These are phyloP conservation scores for Lentithecium fluviatile DNA, from an alignment of 495 filamentous ascomycete genomes.

Conservation along the genomic window DNA sequence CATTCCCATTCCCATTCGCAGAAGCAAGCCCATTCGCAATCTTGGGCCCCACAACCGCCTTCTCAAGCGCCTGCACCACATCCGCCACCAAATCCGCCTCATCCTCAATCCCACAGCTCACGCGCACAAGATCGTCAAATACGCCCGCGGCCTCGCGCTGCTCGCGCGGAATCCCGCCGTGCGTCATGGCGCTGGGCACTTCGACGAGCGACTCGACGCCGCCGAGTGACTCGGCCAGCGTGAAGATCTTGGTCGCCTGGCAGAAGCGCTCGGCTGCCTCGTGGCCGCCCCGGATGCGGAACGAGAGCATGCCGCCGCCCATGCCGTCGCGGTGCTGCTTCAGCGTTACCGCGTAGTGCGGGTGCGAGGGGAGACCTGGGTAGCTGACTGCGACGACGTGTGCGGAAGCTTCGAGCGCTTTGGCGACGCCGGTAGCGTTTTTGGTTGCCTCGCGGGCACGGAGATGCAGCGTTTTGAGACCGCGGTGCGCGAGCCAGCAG, in stretches of 20 bases:
- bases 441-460: slow-evolving; percentile 77
- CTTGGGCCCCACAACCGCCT: slow-evolving; percentile 59
- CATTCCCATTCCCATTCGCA: background rate
- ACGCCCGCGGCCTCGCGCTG: slow-evolving; percentile 89
- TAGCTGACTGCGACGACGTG: slow-evolving; percentile 91
- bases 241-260: slow-evolving; percentile 83
- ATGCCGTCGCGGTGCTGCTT: slow-evolving; percentile 92
- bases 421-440: slow-evolving; percentile 78
- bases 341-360: slow-evolving; percentile 76
- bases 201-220: slow-evolving; percentile 92
- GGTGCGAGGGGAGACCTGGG: slow-evolving; percentile 83
- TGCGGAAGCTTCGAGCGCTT: slow-evolving; percentile 73
- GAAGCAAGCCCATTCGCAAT: slow-evolving; percentile 39
- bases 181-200: slow-evolving; percentile 91
- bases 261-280: slow-evolving; percentile 89
- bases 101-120: slow-evolving; percentile 95
- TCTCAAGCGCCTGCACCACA: slow-evolving; percentile 80
- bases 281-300: slow-evolving; percentile 89
- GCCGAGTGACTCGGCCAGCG: slow-evolving; percentile 87
- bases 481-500: slow-evolving; percentile 98
- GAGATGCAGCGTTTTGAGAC: slow-evolving; percentile 94
- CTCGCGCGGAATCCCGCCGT: slow-evolving; percentile 87
- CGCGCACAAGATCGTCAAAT: slow-evolving; percentile 92
- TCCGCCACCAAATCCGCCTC: slow-evolving; percentile 77
- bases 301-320: slow-evolving; percentile 96